Evolutionary conservation across 1,284 basidiomycete species (phyloP), one percentile per base, ranked within the genome.

Genomic region (Cryptococcus hybrid): DNA sequence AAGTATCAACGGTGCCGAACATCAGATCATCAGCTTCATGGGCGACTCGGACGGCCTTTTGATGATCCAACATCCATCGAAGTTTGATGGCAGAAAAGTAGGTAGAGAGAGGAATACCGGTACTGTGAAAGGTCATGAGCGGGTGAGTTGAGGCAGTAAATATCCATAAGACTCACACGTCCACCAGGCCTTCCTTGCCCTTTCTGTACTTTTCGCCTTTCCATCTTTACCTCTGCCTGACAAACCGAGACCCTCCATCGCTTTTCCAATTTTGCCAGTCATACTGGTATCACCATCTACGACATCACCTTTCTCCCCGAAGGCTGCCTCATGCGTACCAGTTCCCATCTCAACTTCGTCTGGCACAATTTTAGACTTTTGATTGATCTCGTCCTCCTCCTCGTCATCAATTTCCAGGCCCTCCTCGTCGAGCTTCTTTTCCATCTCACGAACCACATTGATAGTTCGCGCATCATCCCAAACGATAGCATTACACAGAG

Each of bases 31-130:
- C 91, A 50, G 84, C 79, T 43, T 90, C 86, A 74, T 94, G 88
- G 0, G 95, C 94, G 59, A 85, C 82, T 49, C 82, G 79, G 48
- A 98, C 92, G 40, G 86, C 84, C n/a, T 84, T 82, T 65, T 89
- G 79, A 75, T 98, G 87, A 75, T 95, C 89, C 60, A 96, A 85
- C 88, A 99, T 92, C 95, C 95, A 99, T 48, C 89, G 85, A 58
- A 97, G 82, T 80, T 98, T 99, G 78, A 95, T 88, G 3, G 89
- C 93, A 7, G 92, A 94, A 79, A 98, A 98, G 79, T 98, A 98
- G 0, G 94, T 97, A 18, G 92, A 95, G 18, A 98, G 81, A n/a
- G 89, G 89, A 44, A 96, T 83, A 40, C 92, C 93, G 47, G 92
- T 96, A 55, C 89, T 92, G 45, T 18, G 37, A 36, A 5, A 43